Evolutionary conservation across 257 asterid genomes (phyloP), one percentile per base, ranked within the genome.

Genomic region (Scutellaria barbata): DNA sequence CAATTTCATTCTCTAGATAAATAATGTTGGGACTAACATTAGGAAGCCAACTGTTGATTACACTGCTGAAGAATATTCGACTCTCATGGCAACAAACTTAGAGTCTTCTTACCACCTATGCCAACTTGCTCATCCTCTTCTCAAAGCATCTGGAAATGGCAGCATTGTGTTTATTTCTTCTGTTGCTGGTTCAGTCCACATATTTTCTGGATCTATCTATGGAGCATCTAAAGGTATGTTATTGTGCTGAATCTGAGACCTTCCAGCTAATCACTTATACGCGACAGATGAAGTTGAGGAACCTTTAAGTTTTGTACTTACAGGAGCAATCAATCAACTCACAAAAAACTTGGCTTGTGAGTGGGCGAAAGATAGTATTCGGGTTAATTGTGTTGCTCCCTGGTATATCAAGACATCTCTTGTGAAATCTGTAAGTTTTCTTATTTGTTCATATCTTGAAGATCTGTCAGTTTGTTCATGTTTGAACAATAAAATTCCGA

Each of bases 281-380:
- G 75, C 63, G 66, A 59, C 39, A 33, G 59, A 60, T 35, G 35
- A 58, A 75, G 46, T 72, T 54, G 7, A 35, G 20, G 53, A 8
- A 25, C 10, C 68, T 68, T 48, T 42, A 8, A 11, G 63, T 42
- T 74, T 65, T 63, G 72, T 62, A 20, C 14, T 71, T 39, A 11
- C 86, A 95, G 99, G 97, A 77, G 99, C 98, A 71, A 85, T 92
- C 57, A 92, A 95, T 82, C 99, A 95, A 71, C 98, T 95, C 43
- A 85, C 98, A 11, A 87, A 68, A 67, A 92, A 95, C 79, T 74
- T 95, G 85, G 94, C 99, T 12, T 92, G 99, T 73, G 99, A 95
- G 79, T 95, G 98, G 99, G 99, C 94, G 48, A 87, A 88, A 79
- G 98, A 95, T 76, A 78, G 75, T 72, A 89, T 95, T 77, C 93